Conservation (phyloP, 495 filamentous ascomycete species). For the Penicillium lividum region DNA sequence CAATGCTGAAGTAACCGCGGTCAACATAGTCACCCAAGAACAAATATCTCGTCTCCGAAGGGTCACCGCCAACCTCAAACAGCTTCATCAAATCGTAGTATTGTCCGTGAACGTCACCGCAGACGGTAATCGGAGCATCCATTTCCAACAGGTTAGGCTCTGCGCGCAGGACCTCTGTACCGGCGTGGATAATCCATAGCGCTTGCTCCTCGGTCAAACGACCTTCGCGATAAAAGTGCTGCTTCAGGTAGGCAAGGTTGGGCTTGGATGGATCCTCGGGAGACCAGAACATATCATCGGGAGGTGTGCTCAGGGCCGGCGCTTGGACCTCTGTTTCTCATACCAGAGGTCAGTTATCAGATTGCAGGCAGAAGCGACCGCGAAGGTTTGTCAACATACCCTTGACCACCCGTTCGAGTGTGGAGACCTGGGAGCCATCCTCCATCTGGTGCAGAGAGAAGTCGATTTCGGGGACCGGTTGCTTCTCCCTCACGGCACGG, state of each 20-base stretch:
- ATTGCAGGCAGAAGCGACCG: not conserved
- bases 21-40: constrained; percentile 99
- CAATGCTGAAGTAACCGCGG: constrained; percentile 97
- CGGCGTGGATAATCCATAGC: constrained; percentile 86
- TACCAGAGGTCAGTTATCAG: constrained; percentile 18
- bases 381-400: constrained; percentile 54
- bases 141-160: constrained; percentile 98
- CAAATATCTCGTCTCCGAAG: constrained; percentile 91
- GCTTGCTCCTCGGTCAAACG: constrained; percentile 96
- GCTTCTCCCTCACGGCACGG: constrained; percentile 88
- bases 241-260: constrained; percentile 90
- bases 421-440: constrained; percentile 92
- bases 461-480: constrained; percentile 94
- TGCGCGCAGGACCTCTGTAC: constrained; percentile 76
- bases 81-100: constrained; percentile 99
- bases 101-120: constrained; percentile 97
- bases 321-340: constrained; percentile 81
- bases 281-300: constrained; percentile 76
- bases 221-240: constrained; percentile 97
- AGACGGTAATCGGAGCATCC: constrained; percentile 99
- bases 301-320: constrained; percentile 86
- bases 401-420: constrained; percentile 93
- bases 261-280: constrained; percentile 84
- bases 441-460: constrained; percentile 98
- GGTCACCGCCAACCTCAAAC: constrained; percentile 97